These are phyloP conservation scores for Neonectria faginata DNA, from an alignment of 2,329 filamentous ascomycete genomes.

Conservation along the genomic window DNA sequence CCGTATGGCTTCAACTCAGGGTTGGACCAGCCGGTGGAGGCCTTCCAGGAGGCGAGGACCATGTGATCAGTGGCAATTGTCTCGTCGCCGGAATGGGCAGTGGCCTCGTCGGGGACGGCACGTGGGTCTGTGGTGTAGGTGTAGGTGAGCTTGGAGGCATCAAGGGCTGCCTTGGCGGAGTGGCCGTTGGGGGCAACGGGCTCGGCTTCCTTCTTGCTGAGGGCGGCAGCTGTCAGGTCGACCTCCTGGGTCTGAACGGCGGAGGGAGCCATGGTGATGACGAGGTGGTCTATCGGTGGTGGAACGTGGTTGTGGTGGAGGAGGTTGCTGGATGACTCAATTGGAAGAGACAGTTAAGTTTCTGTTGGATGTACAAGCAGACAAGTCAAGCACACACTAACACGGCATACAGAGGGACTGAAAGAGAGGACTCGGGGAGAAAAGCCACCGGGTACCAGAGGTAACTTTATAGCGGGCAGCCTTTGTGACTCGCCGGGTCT, in stretches of 20 bases:
- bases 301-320: constrained; percentile 5
- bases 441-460: constrained; percentile 8
- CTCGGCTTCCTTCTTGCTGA: constrained; percentile 61
- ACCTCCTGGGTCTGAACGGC: constrained; percentile 60
- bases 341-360: constrained; percentile 8
- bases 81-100: constrained; percentile 60
- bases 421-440: neutral
- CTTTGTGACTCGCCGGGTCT: constrained; percentile 4
- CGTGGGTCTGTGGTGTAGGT: constrained; percentile 63
- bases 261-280: constrained; percentile 61
- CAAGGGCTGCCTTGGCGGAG: constrained; percentile 68
- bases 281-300: constrained; percentile 12
- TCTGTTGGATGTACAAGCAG: constrained; percentile 3
- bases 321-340: constrained; percentile 22
- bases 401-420: constrained; percentile 9
- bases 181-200: constrained; percentile 51
- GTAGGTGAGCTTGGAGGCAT: constrained; percentile 71
- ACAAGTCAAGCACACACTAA: constrained; percentile 11
- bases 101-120: constrained; percentile 63
- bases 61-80: constrained; percentile 87
- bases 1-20: constrained; percentile 83
- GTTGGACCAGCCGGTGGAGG: constrained; percentile 74
- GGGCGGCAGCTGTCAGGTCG: constrained; percentile 64
- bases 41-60: constrained; percentile 79
- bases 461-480: constrained; percentile 25